Evolutionary conservation across 371 early-diverging fungal species (phyloP).

Genomic region (Mortierella polycephala): DNA sequence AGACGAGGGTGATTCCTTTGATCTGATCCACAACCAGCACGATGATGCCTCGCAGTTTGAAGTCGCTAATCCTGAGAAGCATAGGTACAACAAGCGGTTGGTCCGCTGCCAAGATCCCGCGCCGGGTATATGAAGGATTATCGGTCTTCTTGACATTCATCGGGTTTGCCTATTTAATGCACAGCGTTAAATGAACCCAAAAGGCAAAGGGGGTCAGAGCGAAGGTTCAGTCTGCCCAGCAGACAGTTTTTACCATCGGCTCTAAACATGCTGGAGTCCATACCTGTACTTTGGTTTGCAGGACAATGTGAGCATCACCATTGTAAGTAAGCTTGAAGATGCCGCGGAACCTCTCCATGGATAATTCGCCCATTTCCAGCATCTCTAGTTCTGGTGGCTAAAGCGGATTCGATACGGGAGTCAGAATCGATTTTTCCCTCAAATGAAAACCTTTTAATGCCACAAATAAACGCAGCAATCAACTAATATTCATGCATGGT

Average conservation of each 20-base stretch:
- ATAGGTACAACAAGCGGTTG: slow-evolving; percentile 96
- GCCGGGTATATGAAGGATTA: slow-evolving; percentile 69
- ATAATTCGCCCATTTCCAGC: slow-evolving; percentile 96
- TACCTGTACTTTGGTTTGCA: slow-evolving; percentile 96
- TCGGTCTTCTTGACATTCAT: slow-evolving; percentile 72
- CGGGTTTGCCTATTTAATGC: slow-evolving; percentile 77
- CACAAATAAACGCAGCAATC: background rate
- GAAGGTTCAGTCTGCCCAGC: background rate
- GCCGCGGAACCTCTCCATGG: slow-evolving; percentile 91
- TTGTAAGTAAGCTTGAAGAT: slow-evolving; percentile 94
- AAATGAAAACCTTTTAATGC: background rate
- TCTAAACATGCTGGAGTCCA: too few relatives aligned
- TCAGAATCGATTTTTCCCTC: background rate
- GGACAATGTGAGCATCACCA: slow-evolving; percentile 93
- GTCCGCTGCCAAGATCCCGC: slow-evolving; percentile 87
- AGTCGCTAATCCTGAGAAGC: slow-evolving; percentile 88
- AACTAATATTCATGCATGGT: background rate
- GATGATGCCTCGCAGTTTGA: slow-evolving; percentile 92
- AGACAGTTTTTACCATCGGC: too few relatives aligned
- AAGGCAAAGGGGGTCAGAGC: background rate
- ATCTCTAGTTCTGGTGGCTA: slow-evolving; percentile 97
- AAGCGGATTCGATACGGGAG: background rate
- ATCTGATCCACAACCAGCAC: slow-evolving; percentile 91
- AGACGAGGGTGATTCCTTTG: slow-evolving; percentile 93
- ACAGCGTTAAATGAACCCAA: background rate